A percentile compares a stretch with the other conserved stretches of the same genome.
Evolutionary conservation across 768 basidiomycete genomes (phyloP).

Genomic region (Suillus sp.): DNA sequence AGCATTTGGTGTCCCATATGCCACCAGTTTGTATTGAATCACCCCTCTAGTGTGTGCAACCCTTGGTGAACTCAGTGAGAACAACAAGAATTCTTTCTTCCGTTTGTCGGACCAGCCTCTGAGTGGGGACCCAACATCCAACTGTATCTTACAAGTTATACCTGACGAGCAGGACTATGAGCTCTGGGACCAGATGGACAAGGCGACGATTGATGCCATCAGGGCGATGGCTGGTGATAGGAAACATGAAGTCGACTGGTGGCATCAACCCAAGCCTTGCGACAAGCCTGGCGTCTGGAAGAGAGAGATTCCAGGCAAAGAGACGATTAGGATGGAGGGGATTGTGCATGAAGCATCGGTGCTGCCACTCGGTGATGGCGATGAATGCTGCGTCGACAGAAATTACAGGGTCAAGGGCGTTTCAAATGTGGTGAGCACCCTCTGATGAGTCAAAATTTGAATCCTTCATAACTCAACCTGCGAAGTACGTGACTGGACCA

Average conservation of each 20-base stretch:
- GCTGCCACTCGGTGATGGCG: constrained; percentile 11
- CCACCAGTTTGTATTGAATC: not conserved
- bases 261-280: not conserved
- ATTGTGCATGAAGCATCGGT: constrained; percentile 15
- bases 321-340: constrained; percentile 14
- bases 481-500: constrained; percentile 19
- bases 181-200: constrained; percentile 15
- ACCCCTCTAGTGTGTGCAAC: constrained; percentile 1
- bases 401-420: constrained; percentile 19
- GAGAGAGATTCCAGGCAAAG: not conserved
- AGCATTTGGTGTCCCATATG: not conserved
- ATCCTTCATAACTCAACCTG: not conserved
- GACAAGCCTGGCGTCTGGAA: constrained; percentile 8
- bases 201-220: constrained; percentile 1
- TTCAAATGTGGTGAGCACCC: constrained; percentile 18
- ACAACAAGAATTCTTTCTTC: constrained; percentile 6
- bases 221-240: not conserved
- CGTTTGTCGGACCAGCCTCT: constrained; percentile 1
- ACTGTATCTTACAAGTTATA: constrained; percentile 16
- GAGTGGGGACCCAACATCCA: constrained; percentile 14
- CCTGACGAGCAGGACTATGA: constrained; percentile 14
- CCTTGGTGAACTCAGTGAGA: constrained; percentile 1
- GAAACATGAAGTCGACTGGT: not conserved
- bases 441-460: not conserved
- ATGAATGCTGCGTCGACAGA: constrained; percentile 16